These are phyloP conservation scores for Corchorus olitorius DNA, from an alignment of 345 rosid species.

Conservation along the genomic window DNA sequence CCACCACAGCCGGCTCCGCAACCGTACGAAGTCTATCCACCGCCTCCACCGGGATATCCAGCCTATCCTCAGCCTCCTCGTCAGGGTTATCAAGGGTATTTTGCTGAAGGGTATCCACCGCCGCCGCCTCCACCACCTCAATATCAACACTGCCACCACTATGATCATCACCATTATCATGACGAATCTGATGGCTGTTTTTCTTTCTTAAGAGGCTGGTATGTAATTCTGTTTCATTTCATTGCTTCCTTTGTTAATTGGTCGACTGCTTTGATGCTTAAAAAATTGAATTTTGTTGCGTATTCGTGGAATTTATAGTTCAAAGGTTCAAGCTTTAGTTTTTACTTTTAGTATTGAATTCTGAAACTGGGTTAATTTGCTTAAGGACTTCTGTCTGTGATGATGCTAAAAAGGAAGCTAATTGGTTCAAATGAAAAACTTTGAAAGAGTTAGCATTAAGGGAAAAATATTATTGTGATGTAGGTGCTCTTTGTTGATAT, in stretches of 20 bases:
- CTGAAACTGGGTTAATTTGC: background rate
- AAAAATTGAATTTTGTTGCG: background rate
- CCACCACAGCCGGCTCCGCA: conserved; percentile 51
- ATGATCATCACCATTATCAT: conserved; percentile 57
- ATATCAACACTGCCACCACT: conserved; percentile 38
- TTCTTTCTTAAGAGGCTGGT: conserved; percentile 82
- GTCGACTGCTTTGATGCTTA: background rate
- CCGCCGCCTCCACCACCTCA: conserved; percentile 15
- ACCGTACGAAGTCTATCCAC: conserved; percentile 60
- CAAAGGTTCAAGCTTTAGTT: background rate
- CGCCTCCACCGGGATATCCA: conserved; percentile 45
- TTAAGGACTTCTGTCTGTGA: background rate
- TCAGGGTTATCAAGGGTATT: conserved; percentile 63
- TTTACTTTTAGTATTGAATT: background rate
- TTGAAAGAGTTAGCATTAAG: background rate
- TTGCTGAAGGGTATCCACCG: too few species aligned
- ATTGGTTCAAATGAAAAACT: background rate
- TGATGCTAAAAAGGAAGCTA: background rate
- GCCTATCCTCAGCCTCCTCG: conserved; percentile 47
- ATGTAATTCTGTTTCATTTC: conserved; percentile 23
- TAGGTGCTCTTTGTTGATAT: background rate
- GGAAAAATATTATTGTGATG: background rate
- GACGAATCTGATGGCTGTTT: conserved; percentile 53
- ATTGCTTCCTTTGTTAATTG: background rate
- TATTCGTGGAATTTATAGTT: background rate